Evolutionary conservation across 2,329 filamentous ascomycete genomes (phyloP).

Genomic region (Verticillium nubilum): DNA sequence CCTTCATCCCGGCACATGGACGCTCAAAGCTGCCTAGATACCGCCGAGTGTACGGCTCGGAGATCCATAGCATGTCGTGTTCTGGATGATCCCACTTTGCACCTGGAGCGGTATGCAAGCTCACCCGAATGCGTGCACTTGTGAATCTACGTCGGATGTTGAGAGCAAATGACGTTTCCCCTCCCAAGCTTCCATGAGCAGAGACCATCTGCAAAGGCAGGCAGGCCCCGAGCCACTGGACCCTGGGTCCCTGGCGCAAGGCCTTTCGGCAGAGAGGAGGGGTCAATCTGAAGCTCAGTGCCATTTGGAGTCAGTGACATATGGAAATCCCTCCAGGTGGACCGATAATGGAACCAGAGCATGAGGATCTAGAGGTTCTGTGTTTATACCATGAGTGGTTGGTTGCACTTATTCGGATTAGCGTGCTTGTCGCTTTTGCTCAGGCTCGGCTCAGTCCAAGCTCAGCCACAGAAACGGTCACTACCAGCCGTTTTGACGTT

Average conservation of each 20-base stretch:
- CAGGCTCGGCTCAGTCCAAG: slow-evolving; percentile 1
- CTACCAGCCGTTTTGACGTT: too few species aligned
- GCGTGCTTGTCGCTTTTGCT: neutral
- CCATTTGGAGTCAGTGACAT: neutral
- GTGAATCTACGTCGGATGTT: neutral
- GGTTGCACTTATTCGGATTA: too few species aligned
- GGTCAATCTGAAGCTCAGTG: neutral
- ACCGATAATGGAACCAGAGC: neutral
- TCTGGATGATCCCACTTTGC: neutral
- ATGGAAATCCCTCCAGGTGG: neutral
- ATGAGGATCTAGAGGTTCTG: neutral
- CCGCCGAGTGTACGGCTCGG: neutral
- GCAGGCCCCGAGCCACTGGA: neutral
- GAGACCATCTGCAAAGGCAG: neutral
- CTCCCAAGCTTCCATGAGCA: neutral
- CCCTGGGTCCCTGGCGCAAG: neutral
- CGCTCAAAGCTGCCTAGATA: neutral
- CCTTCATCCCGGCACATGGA: neutral
- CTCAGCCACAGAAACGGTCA: too few species aligned
- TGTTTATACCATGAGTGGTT: too few species aligned
- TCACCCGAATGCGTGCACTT: neutral
- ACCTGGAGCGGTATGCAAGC: neutral
- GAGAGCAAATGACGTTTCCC: neutral
- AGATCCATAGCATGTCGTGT: neutral
- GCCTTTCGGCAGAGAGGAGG: neutral